Conservation (phyloP, 2,329 filamentous ascomycete genomes). For the Fusarium incarnatum region DNA sequence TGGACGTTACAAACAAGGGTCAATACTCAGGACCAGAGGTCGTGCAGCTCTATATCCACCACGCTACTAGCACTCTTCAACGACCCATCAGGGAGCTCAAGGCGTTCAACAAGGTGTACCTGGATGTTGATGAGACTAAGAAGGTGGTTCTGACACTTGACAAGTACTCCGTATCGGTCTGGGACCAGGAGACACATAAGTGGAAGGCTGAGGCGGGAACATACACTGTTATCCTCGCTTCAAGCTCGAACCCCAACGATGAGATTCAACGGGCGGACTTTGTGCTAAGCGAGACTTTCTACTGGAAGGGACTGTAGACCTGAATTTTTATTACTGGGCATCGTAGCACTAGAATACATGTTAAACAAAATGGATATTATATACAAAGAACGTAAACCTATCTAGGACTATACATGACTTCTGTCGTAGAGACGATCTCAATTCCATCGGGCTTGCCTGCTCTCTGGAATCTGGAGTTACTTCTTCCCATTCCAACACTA, state of each 20-base stretch:
- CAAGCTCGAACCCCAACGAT: constrained; percentile 34
- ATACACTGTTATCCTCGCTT: constrained; percentile 34
- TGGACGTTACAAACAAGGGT: constrained; percentile 29
- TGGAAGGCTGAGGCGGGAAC: constrained; percentile 39
- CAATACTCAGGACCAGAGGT: constrained; percentile 24
- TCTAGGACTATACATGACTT: constrained; percentile 30
- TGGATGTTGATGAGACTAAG: constrained; percentile 7
- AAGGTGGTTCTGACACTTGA: constrained; percentile 12
- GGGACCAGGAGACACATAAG: constrained; percentile 28
- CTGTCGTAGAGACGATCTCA: constrained; percentile 33
- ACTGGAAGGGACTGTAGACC: constrained; percentile 24
- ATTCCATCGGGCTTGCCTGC: constrained; percentile 1
- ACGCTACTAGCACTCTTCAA: constrained; percentile 23
- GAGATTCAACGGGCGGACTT: constrained; percentile 25
- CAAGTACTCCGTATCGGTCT: constrained; percentile 37
- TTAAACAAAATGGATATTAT: too few relatives aligned
- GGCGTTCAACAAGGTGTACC: constrained; percentile 16
- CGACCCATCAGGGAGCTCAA: constrained; percentile 31
- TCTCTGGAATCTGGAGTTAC: neutral
- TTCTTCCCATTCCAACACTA: neutral
- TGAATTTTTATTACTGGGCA: rapidly evolving
- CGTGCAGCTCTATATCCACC: constrained; percentile 35
- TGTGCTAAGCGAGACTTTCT: constrained; percentile 9
- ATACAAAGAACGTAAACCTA: neutral
- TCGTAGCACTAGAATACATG: rapidly evolving